These are phyloP conservation scores for Begonia fuchsioides DNA, from an alignment of 306 rosid species.

Conservation along the genomic window DNA sequence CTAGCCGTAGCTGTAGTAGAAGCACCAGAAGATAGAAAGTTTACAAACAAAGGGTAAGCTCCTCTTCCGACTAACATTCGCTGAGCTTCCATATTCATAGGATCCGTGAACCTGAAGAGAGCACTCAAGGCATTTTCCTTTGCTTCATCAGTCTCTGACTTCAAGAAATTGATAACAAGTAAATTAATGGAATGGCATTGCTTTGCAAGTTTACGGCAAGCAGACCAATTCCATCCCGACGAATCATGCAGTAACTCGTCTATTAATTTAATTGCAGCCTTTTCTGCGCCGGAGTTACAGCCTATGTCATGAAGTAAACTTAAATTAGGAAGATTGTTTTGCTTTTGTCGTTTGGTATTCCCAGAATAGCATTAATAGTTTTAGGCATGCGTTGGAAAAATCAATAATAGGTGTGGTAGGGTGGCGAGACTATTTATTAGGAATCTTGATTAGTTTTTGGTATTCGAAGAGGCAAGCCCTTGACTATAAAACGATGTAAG, in stretches of 20 bases:
- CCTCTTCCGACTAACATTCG: conserved; percentile 45
- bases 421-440: too few species aligned
- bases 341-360: too few species aligned
- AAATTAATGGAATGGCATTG: conserved; percentile 28
- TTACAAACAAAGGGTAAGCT: conserved; percentile 55
- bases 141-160: conserved; percentile 49
- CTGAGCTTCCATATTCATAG: conserved; percentile 48
- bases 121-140: conserved; percentile 83
- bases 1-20: conserved; percentile 65
- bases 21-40: conserved; percentile 38
- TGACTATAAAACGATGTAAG: too few species aligned
- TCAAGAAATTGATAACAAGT: conserved; percentile 53
- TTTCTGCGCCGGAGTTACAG: conserved; percentile 36
- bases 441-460: too few species aligned
- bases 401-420: too few species aligned
- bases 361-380: too few species aligned
- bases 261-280: conserved; percentile 49
- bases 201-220: conserved; percentile 47
- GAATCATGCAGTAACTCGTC: conserved; percentile 50
- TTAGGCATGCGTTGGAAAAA: too few species aligned
- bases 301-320: too few species aligned
- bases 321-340: too few species aligned
- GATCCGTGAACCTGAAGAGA: conserved; percentile 80
- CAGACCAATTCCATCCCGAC: conserved; percentile 48
- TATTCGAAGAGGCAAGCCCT: too few species aligned